Base-by-base conservation (phyloP, 306 rosid species). In the Fagus crenata region DNA sequence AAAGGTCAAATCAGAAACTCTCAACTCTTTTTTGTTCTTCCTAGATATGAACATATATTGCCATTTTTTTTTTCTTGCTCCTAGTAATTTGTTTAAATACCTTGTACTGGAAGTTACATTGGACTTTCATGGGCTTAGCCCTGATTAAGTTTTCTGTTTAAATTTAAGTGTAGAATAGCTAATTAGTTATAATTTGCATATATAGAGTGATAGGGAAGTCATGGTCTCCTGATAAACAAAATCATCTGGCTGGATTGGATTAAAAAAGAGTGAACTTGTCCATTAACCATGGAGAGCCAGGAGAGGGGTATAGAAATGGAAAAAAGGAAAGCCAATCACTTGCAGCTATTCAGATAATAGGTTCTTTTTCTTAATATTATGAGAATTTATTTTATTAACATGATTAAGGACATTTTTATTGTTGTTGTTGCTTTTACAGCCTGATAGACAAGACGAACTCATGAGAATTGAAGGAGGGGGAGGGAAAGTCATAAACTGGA, bases 401-500 rank as follows among this genome's bases (percentile, higher is more conserved):
- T 71, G 84, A 51, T 80, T 74, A 31, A 77, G 76, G 71, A 83
- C 32, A 43, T 22, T 22, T 22, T 39, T 64, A 60, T 77, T 73
- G 41, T 82, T 85, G 56, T 60, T 82, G 71, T 72, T 89, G 56
- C 77, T 77, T 87, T 80, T 84, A 80, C 95, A 92, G 97, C 97
- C 97, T 39, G 97, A 92, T 83, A 89, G 97, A 85, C 78, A 84
- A 84, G 97, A 92, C 49, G 97, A 92, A 81, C 95, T 89, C 59
- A 12, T 73, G 82, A 87, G 97, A 83, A 93, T 93, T 78, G 87
- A 85, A 82, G 69, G 75, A 63, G 80, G 65, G 56, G 98, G 93
- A 78, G 98, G 98, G 76, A 93, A 72, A 91, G 98, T 93, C 83
- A 93, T 93, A 78, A 91, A 93, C 96, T 93, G 98, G 98, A 93